A percentile compares a stretch with the other conserved stretches of the same genome.
Evolutionary conservation across 495 filamentous ascomycete species (phyloP).

Genomic region (Penicillium riverlandense): DNA sequence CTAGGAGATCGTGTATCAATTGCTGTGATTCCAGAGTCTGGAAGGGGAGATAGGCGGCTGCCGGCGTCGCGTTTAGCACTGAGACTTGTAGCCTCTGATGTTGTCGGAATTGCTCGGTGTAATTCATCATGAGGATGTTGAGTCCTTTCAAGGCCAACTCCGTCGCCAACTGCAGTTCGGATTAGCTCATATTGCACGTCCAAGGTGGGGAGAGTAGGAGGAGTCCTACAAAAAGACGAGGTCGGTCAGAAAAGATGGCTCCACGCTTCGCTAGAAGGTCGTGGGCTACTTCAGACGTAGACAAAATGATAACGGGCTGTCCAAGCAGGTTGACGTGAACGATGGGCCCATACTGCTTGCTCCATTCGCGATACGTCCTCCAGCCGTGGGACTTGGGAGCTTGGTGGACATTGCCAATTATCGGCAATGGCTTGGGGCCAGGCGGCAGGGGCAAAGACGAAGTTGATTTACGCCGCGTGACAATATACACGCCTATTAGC

Average conservation of each 20-base stretch:
- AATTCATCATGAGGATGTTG: slow-evolving; percentile 16
- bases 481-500: no score
- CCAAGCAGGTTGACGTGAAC: slow-evolving; percentile 19
- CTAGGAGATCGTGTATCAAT: no score
- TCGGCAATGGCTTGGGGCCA: slow-evolving; percentile 45
- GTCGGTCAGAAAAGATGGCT: slow-evolving; percentile 3
- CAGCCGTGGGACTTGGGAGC: slow-evolving; percentile 48
- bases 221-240: no score
- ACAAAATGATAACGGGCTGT: slow-evolving; percentile 20
- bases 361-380: slow-evolving; percentile 48
- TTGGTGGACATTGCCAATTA: slow-evolving; percentile 51
- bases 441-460: slow-evolving; percentile 36
- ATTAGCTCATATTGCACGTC: no score
- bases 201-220: no score
- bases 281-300: slow-evolving; percentile 18
- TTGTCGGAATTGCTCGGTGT: slow-evolving; percentile 12
- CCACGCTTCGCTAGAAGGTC: slow-evolving; percentile 21
- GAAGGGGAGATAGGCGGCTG: slow-evolving; percentile 11
- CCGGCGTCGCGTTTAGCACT: slow-evolving; percentile 10
- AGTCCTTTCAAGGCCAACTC: slow-evolving; percentile 10
- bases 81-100: slow-evolving; percentile 13
- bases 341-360: slow-evolving; percentile 35
- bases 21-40: slow-evolving; percentile 3
- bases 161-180: slow-evolving; percentile 7
- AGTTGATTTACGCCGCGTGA: no score